Percentiles rank a stretch among this genome's conserved stretches.
These are phyloP conservation scores for Erucastrum elatum DNA, from an alignment of 345 rosid genomes.

Conservation along the genomic window DNA sequence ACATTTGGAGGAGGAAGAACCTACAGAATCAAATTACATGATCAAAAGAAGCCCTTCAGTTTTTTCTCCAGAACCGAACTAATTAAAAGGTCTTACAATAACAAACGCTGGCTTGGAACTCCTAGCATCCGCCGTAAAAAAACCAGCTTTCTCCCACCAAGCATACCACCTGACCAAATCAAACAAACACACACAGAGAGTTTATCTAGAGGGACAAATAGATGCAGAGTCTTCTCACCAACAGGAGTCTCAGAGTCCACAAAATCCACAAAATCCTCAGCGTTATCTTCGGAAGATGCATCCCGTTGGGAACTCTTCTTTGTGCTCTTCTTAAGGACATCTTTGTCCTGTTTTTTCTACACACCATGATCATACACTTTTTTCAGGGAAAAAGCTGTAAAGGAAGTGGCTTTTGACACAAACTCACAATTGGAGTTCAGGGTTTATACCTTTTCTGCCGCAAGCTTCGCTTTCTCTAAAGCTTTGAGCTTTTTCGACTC, in stretches of 20 bases:
- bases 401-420: neutral
- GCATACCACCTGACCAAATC: conserved; percentile 71
- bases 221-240: too few species aligned
- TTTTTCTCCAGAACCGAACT: conserved; percentile 5
- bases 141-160: conserved; percentile 87
- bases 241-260: conserved; percentile 70
- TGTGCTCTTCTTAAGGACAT: conserved; percentile 55
- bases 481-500: neutral
- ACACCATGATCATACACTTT: neutral
- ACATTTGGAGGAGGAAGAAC: conserved; percentile 99
- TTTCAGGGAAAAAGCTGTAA: neutral
- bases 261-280: conserved; percentile 69
- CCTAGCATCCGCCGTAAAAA: conserved; percentile 67
- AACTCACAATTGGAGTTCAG: neutral
- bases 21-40: conserved; percentile 41
- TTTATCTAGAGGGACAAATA: conserved; percentile 5
- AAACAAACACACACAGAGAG: neutral
- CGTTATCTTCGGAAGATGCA: conserved; percentile 60
- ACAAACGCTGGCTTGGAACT: conserved; percentile 76
- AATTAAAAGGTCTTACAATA: conserved; percentile 54
- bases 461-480: neutral
- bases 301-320: conserved; percentile 66
- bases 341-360: conserved; percentile 62
- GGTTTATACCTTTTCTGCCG: neutral
- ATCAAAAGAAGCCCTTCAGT: conserved; percentile 1